A percentile compares a stretch with the other conserved stretches of the same genome.
Evolutionary conservation across 1,139 yeast genomes (phyloP).

Genomic region (Saccharomyces hybrid): DNA sequence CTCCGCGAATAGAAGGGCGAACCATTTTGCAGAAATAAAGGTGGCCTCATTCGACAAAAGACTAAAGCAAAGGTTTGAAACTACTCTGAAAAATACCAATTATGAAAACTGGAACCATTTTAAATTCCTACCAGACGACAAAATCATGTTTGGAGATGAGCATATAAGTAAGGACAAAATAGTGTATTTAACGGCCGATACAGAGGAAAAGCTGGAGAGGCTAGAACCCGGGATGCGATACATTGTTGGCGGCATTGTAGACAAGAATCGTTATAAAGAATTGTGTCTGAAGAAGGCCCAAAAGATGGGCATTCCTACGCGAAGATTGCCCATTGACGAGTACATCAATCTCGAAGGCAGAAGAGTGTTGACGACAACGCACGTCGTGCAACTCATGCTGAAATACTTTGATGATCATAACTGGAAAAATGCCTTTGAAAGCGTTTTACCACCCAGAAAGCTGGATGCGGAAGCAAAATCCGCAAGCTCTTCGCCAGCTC

Average conservation of each 20-base stretch:
- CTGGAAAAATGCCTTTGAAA: constrained; percentile 84
- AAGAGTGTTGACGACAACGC: constrained; percentile 86
- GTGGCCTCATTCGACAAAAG: constrained; percentile 63
- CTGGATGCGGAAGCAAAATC: constrained; percentile 24
- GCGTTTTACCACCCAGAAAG: constrained; percentile 78
- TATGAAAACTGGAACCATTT: constrained; percentile 64
- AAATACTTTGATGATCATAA: constrained; percentile 71
- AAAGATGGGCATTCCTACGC: constrained; percentile 61
- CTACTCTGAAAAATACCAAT: constrained; percentile 45
- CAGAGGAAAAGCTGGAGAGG: constrained; percentile 55
- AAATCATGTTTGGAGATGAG: constrained; percentile 8
- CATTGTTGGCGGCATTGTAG: constrained; percentile 92
- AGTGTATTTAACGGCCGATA: constrained; percentile 81
- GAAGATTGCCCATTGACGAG: constrained; percentile 80
- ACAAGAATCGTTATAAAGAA: constrained; percentile 82
- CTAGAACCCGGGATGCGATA: constrained; percentile 68
- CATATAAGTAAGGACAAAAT: constrained; percentile 32
- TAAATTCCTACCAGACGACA: constrained; percentile 37
- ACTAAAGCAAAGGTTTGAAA: constrained; percentile 61
- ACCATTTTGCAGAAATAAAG: constrained; percentile 50
- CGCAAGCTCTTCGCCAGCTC: background rate
- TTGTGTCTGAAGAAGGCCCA: constrained; percentile 80
- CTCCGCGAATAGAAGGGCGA: constrained; percentile 62
- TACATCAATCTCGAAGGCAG: constrained; percentile 78
- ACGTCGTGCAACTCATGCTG: constrained; percentile 79